Conservation (phyloP, 495 filamentous ascomycete species). For the Saxispiralis lemnorum region DNA sequence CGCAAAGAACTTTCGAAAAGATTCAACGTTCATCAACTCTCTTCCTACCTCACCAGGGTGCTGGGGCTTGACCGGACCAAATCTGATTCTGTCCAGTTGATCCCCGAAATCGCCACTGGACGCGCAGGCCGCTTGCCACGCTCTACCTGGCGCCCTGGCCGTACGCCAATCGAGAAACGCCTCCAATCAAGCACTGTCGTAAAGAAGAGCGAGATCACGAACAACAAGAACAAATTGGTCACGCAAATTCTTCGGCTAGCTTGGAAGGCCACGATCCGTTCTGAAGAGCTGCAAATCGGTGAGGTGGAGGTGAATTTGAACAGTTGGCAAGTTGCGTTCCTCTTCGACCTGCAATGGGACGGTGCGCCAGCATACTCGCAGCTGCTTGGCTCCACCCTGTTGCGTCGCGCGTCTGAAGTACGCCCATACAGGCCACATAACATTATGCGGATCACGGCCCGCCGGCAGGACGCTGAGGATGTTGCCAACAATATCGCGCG, state of each 20-base stretch:
- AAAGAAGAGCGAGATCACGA: constrained; percentile 1
- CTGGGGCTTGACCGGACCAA: background rate
- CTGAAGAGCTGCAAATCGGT: constrained; percentile 7
- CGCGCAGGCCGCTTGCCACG: no score
- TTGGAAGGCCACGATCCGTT: constrained; percentile 3
- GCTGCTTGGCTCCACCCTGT: constrained; percentile 5
- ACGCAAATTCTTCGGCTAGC: constrained; percentile 7
- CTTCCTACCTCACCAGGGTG: background rate
- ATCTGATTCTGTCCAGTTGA: no score
- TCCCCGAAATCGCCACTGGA: no score
- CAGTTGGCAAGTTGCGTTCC: constrained; percentile 4
- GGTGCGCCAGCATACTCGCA: background rate
- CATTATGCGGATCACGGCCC: constrained; percentile 12
- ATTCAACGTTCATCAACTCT: constrained; percentile 9
- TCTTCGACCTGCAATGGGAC: constrained; percentile 4
- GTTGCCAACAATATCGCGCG: background rate
- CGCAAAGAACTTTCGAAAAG: background rate
- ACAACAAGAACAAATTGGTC: constrained; percentile 3
- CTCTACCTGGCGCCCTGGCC: constrained; percentile 4
- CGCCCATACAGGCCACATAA: constrained; percentile 1
- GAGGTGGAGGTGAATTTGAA: constrained; percentile 5
- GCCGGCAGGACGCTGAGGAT: constrained; percentile 6
- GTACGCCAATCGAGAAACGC: constrained; percentile 7
- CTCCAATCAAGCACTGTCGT: background rate
- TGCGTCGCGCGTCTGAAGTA: constrained; percentile 4